These are phyloP conservation scores for Aspergillus funiculosus DNA, from an alignment of 495 filamentous ascomycete genomes.

Conservation along the genomic window DNA sequence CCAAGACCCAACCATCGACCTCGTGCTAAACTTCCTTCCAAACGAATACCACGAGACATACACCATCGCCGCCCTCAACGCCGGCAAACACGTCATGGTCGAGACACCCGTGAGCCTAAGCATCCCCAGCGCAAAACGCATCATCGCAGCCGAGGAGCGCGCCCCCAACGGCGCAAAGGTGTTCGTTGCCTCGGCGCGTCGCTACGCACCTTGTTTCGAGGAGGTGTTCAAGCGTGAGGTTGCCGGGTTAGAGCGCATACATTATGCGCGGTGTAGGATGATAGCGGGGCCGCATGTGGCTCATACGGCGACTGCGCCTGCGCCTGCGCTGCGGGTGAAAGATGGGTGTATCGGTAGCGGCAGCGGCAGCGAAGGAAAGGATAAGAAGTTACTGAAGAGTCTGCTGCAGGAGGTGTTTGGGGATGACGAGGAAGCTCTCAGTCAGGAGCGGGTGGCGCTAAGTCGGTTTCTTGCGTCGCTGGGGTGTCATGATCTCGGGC, in stretches of 20 bases:
- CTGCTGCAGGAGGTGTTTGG: constrained; percentile 31
- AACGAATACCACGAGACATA: constrained; percentile 47
- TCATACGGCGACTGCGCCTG: constrained; percentile 18
- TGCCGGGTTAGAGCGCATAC: constrained; percentile 36
- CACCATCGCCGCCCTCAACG: constrained; percentile 43
- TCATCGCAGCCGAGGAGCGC: constrained; percentile 34
- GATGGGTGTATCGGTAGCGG: background rate
- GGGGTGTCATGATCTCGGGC: constrained; percentile 50
- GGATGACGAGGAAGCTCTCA: constrained; percentile 29
- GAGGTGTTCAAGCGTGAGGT: constrained; percentile 46
- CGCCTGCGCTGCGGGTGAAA: background rate
- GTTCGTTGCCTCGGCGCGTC: constrained; percentile 51
- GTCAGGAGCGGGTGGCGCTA: constrained; percentile 27
- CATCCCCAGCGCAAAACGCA: constrained; percentile 32
- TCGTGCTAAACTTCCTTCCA: constrained; percentile 47
- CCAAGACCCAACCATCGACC: constrained; percentile 32
- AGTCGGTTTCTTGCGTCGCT: constrained; percentile 43
- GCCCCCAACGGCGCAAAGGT: constrained; percentile 30
- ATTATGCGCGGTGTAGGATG: constrained; percentile 49
- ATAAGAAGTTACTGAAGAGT: constrained; percentile 9
- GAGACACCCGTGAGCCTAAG: constrained; percentile 50
- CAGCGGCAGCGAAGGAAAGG: background rate
- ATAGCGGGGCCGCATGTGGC: constrained; percentile 42
- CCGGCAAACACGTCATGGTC: constrained; percentile 50
- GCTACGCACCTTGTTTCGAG: constrained; percentile 49